These are phyloP conservation scores for Phaeodactylum tricornutum DNA, from an alignment of 108 stramenopile species.

Conservation along the genomic window DNA sequence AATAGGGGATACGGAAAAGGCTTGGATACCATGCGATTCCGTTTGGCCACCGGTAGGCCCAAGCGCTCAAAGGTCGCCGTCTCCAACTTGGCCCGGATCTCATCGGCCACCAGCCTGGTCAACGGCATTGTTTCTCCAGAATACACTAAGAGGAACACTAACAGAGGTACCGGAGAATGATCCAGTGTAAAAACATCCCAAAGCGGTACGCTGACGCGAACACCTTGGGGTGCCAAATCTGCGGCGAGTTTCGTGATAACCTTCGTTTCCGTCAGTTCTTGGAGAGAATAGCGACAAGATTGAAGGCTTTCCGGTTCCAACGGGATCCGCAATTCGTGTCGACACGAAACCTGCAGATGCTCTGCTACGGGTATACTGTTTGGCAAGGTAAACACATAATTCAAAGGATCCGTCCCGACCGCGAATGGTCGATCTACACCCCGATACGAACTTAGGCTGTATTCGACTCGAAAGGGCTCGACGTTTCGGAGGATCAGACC, in stretches of 20 bases:
- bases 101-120: constrained; percentile 42
- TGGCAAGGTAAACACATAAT: constrained; percentile 44
- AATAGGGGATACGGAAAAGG: constrained; percentile 52
- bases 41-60: constrained; percentile 31
- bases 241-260: constrained; percentile 36
- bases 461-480: constrained; percentile 33
- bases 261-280: constrained; percentile 45
- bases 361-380: constrained; percentile 18
- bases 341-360: constrained; percentile 58
- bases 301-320: constrained; percentile 25
- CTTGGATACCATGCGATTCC: constrained; percentile 50
- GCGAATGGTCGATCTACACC: constrained; percentile 64
- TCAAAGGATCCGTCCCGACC: constrained; percentile 37
- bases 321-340: constrained; percentile 66
- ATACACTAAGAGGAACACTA: constrained; percentile 64
- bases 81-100: constrained; percentile 44
- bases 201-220: constrained; percentile 54
- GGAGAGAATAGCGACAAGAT: constrained; percentile 12
- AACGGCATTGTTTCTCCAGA: constrained; percentile 46
- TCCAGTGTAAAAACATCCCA: constrained; percentile 24
- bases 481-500: constrained; percentile 43
- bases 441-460: constrained; percentile 59
- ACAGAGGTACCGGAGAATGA: constrained; percentile 13
- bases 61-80: constrained; percentile 10
- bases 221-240: constrained; percentile 41